phyloP scores from a whole-genome alignment of 345 rosid species.

The Euphorbia pulcherrima region DNA sequence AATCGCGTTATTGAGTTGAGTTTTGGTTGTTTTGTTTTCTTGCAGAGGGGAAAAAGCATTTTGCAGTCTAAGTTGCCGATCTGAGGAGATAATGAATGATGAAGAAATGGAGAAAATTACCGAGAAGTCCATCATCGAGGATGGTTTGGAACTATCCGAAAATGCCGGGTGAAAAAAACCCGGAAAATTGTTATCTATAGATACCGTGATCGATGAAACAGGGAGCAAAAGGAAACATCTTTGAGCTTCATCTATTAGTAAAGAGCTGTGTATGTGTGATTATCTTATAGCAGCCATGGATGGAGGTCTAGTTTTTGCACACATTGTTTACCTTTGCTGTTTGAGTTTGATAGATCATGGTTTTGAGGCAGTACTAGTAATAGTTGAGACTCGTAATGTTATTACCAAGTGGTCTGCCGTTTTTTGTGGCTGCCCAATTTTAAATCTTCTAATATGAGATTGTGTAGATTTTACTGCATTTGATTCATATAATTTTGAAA shows the following conservation, averaged over 20 bases:
- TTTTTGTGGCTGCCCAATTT: constrained; percentile 35
- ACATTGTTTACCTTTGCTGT: constrained; percentile 31
- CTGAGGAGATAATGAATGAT: constrained; percentile 56
- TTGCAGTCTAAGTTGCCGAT: constrained; percentile 68
- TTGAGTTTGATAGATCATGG: constrained; percentile 35
- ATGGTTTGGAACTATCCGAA: constrained; percentile 37
- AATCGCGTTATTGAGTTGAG: too few species aligned
- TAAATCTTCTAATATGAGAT: constrained; percentile 14
- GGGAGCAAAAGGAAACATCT: constrained; percentile 21
- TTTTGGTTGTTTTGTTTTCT: constrained; percentile 3
- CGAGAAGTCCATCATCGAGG: constrained; percentile 4
- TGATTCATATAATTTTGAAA: neutral
- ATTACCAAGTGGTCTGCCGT: constrained; percentile 25
- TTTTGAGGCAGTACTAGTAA: constrained; percentile 23
- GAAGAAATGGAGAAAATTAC: constrained; percentile 39
- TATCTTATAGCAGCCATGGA: constrained; percentile 67
- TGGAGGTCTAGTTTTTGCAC: constrained; percentile 47
- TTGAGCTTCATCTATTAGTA: constrained; percentile 46
- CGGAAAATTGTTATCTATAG: neutral
- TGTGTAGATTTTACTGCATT: neutral
- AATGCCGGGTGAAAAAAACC: constrained; percentile 21
- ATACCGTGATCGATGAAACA: constrained; percentile 33
- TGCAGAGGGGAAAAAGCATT: constrained; percentile 86
- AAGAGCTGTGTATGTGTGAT: constrained; percentile 65
- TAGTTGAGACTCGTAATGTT: constrained; percentile 22